These are phyloP conservation scores for Capsicum rhomboideum DNA, from an alignment of 257 asterid species.

Conservation along the genomic window DNA sequence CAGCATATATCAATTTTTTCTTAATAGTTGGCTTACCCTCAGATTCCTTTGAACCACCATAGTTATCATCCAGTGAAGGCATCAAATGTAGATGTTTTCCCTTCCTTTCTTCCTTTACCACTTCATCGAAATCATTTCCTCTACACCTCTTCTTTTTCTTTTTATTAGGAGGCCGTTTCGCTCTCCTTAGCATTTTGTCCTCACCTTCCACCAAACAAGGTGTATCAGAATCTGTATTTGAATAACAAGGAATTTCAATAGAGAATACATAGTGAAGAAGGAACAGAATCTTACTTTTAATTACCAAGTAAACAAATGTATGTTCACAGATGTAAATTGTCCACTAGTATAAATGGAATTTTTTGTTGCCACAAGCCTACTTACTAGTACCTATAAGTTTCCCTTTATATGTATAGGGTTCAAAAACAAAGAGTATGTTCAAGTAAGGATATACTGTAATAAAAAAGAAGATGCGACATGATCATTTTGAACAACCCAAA, in stretches of 20 bases:
- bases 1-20: neutral
- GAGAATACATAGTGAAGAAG: no score
- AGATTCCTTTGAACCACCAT: neutral
- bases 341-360: no score
- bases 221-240: neutral
- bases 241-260: neutral
- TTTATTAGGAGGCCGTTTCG: neutral
- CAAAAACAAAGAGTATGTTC: no score
- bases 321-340: no score
- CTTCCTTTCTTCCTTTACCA: neutral
- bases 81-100: neutral
- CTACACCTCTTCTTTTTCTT: neutral
- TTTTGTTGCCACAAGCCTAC: no score
- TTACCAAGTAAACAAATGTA: neutral
- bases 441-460: no score
- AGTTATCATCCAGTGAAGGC: neutral
- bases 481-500: no score
- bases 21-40: neutral
- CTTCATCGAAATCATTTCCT: neutral
- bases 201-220: neutral
- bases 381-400: no score
- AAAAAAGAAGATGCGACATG: no score
- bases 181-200: neutral
- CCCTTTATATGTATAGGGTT: no score
- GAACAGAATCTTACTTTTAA: no score